phyloP scores from a whole-genome alignment of 202 grass and related monocot species.

The Schoenoplectus triqueter region DNA sequence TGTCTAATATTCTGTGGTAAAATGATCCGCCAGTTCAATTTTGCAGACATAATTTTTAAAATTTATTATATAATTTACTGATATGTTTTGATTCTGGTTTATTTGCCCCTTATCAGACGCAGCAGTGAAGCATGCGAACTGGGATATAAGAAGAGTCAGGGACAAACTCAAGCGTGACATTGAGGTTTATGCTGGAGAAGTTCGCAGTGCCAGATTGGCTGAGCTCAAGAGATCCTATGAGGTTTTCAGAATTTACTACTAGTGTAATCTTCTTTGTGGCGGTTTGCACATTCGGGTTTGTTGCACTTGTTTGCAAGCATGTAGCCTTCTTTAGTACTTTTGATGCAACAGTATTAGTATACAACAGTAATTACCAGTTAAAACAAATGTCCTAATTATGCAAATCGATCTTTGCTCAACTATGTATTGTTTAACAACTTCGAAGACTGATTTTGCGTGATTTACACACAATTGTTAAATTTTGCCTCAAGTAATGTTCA shows the following conservation, averaged over 20 bases:
- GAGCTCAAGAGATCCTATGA: conserved; percentile 68
- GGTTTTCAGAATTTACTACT: conserved; percentile 45
- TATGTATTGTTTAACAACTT: neutral
- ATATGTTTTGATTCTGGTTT: conserved; percentile 19
- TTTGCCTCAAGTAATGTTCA: neutral
- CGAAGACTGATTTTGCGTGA: neutral
- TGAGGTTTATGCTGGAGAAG: conserved; percentile 55
- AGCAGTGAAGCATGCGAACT: conserved; percentile 54
- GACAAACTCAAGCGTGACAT: conserved; percentile 64
- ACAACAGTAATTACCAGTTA: too few species aligned
- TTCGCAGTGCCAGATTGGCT: conserved; percentile 54
- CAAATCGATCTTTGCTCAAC: neutral
- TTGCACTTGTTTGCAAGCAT: neutral
- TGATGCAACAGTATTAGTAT: neutral
- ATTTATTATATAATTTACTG: conserved; percentile 1
- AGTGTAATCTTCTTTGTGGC: neutral
- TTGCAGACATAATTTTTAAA: neutral
- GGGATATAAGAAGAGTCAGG: conserved; percentile 61
- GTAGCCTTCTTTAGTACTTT: neutral
- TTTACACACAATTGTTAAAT: neutral
- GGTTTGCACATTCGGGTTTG: neutral
- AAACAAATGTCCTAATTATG: neutral
- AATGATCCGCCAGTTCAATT: neutral
- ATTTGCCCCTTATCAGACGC: conserved; percentile 54
- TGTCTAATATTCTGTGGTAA: conserved; percentile 5